These are phyloP conservation scores for Glycine soja DNA, from an alignment of 306 rosid species.

Conservation along the genomic window DNA sequence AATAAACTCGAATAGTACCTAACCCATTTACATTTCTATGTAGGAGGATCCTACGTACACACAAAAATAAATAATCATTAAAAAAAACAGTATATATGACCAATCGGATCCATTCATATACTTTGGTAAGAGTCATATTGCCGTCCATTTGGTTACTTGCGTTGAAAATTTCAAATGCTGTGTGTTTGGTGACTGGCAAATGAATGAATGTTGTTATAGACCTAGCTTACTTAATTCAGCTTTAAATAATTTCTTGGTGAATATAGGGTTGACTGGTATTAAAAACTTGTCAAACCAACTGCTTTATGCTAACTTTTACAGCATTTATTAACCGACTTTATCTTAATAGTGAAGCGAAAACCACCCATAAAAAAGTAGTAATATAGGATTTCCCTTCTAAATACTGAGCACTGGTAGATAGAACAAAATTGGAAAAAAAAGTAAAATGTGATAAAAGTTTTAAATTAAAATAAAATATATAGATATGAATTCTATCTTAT, in stretches of 20 bases:
- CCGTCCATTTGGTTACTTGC: neutral
- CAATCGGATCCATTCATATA: neutral
- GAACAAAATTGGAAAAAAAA: no score
- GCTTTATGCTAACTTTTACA: conserved; percentile 41
- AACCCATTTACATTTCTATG: neutral
- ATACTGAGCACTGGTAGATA: no score
- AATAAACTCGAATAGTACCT: neutral
- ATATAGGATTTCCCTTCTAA: no score
- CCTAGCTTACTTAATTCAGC: neutral
- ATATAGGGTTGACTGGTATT: neutral
- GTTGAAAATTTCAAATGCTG: conserved; percentile 44
- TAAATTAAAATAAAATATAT: no score
- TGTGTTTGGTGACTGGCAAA: conserved; percentile 27
- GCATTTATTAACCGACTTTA: conserved; percentile 28
- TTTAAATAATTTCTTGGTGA: conserved; percentile 8
- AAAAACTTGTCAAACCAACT: neutral
- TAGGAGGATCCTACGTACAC: neutral
- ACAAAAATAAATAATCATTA: neutral
- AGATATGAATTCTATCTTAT: no score
- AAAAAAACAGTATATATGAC: neutral
- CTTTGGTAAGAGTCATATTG: neutral
- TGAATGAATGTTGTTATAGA: neutral
- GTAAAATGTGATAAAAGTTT: no score
- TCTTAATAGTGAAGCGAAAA: neutral
- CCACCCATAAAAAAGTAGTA: neutral